Evolutionary conservation across 208 protist species (phyloP).

Genomic region (Zelonia costaricensis): DNA sequence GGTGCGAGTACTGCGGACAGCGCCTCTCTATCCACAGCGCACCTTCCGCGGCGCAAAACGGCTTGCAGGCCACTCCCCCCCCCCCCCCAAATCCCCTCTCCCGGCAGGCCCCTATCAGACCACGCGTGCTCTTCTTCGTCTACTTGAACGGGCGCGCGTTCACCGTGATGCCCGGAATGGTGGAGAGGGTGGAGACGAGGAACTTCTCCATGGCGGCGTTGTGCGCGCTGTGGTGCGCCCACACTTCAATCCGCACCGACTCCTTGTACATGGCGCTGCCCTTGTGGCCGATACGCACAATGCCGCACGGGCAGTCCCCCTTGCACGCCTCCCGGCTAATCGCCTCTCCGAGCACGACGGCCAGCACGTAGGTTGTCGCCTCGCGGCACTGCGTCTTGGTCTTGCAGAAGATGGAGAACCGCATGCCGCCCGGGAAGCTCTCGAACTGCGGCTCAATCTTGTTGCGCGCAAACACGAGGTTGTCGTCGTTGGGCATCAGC

Average conservation of each 20-base stretch:
- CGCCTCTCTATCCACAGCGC: no score
- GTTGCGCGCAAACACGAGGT: constrained; percentile 77
- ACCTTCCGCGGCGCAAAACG: no score
- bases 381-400: constrained; percentile 68
- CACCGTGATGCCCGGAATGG: constrained; percentile 56
- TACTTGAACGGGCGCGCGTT: constrained; percentile 19
- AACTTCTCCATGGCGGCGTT: constrained; percentile 46
- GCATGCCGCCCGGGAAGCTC: constrained; percentile 69
- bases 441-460: constrained; percentile 77
- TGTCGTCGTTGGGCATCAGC: constrained; percentile 62
- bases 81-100: not conserved
- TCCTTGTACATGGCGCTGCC: constrained; percentile 57
- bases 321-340: constrained; percentile 48
- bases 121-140: not conserved
- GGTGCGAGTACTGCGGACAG: no score
- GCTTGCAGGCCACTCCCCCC: not conserved
- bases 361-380: constrained; percentile 48
- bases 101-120: not conserved
- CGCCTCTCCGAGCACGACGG: constrained; percentile 74
- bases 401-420: constrained; percentile 71
- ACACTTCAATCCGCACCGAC: constrained; percentile 69
- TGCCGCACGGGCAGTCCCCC: constrained; percentile 48
- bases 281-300: constrained; percentile 83
- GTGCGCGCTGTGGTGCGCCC: constrained; percentile 44
- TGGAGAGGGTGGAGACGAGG: constrained; percentile 47